phyloP scores from a whole-genome alignment of 2,329 filamentous ascomycete genomes.

The Sarocladium oryzae region DNA sequence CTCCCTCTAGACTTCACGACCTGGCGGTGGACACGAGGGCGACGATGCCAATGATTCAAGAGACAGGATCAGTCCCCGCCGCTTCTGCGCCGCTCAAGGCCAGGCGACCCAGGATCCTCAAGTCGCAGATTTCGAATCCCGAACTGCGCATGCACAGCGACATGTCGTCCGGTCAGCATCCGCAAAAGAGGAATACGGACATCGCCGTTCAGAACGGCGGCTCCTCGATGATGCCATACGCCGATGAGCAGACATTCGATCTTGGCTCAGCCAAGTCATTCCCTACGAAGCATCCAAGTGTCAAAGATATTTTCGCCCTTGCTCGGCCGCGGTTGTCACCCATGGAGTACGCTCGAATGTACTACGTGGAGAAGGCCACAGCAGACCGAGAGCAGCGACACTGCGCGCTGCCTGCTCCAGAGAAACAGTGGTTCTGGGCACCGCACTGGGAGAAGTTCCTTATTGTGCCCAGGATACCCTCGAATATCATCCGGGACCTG shows the following conservation, averaged over 20 bases:
- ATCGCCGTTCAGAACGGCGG: neutral
- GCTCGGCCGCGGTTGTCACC: constrained; percentile 27
- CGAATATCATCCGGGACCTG: constrained; percentile 17
- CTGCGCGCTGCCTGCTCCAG: constrained; percentile 24
- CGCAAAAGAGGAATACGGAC: too few relatives aligned
- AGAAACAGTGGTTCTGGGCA: constrained; percentile 28
- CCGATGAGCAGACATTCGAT: neutral
- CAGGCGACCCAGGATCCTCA: constrained; percentile 15
- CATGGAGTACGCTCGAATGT: constrained; percentile 33
- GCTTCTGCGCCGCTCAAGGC: constrained; percentile 13
- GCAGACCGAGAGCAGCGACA: constrained; percentile 19
- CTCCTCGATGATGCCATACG: too few relatives aligned
- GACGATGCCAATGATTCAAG: neutral
- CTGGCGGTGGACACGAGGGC: neutral
- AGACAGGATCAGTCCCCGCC: constrained; percentile 13
- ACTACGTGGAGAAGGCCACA: constrained; percentile 26
- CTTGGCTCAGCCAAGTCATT: neutral
- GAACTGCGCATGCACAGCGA: constrained; percentile 11
- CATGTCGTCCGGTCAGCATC: neutral
- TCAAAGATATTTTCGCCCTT: constrained; percentile 12
- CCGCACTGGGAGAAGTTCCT: constrained; percentile 28
- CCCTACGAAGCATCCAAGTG: neutral
- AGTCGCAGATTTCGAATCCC: constrained; percentile 19
- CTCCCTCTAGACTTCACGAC: constrained; percentile 17
- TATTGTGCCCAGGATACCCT: constrained; percentile 27